A percentile compares a stretch with the other conserved stretches of the same genome.
Evolutionary conservation across 177 flowering plant species (phyloP).

Genomic region (Telopea speciosissima): DNA sequence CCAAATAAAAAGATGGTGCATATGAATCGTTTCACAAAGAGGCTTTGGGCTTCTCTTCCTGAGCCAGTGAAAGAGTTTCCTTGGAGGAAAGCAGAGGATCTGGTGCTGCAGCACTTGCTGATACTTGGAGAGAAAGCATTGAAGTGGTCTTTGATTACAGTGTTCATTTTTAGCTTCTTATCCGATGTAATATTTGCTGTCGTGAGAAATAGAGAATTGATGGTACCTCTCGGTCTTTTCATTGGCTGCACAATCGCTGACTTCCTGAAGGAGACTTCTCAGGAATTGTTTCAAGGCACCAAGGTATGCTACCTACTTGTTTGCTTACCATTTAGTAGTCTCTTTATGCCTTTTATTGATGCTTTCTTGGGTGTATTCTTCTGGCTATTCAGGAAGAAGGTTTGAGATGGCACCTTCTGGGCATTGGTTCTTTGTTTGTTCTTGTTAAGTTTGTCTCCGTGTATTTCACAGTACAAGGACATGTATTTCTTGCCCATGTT

Average conservation of each 20-base stretch:
- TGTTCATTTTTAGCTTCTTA: slow-evolving; percentile 28
- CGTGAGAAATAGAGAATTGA: slow-evolving; percentile 43
- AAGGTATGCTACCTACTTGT: slow-evolving; percentile 20
- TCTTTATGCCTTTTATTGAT: background rate
- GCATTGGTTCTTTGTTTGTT: slow-evolving; percentile 37
- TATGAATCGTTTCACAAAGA: slow-evolving; percentile 20
- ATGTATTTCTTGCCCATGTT: slow-evolving; percentile 40
- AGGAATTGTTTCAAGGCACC: slow-evolving; percentile 28
- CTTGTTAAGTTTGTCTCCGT: slow-evolving; percentile 33
- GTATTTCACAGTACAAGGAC: slow-evolving; percentile 12
- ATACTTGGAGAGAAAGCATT: slow-evolving; percentile 32
- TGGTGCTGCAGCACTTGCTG: slow-evolving; percentile 24
- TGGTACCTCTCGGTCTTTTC: slow-evolving; percentile 60
- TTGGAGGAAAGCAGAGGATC: slow-evolving; percentile 48
- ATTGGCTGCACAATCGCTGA: slow-evolving; percentile 43
- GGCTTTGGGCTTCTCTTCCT: slow-evolving; percentile 30
- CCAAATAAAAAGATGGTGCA: slow-evolving; percentile 22
- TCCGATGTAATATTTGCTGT: slow-evolving; percentile 46
- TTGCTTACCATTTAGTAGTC: background rate
- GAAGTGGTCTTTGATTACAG: slow-evolving; percentile 39
- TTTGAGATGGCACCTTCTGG: slow-evolving; percentile 24
- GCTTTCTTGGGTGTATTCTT: background rate
- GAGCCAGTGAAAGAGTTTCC: slow-evolving; percentile 45
- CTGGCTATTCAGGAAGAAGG: slow-evolving; percentile 32
- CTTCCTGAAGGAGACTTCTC: slow-evolving; percentile 43